Evolutionary conservation across 2,329 filamentous ascomycete species (phyloP).

Genomic region (Ilyonectria mors-panacis): DNA sequence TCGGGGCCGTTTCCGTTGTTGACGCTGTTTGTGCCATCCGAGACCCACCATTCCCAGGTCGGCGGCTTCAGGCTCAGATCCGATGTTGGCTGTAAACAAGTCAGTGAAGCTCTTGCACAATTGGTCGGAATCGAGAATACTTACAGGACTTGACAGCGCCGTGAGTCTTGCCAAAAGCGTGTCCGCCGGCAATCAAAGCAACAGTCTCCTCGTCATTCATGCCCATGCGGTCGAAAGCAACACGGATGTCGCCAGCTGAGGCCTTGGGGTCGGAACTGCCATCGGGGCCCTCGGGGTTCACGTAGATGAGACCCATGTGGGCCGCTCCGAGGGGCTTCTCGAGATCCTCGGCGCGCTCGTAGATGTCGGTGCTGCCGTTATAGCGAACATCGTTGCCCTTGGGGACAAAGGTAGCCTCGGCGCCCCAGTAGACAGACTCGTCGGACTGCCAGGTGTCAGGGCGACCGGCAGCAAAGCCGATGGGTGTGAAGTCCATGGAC

Average conservation of each 20-base stretch:
- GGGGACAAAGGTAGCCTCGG: conserved; percentile 78
- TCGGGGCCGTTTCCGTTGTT: conserved; percentile 78
- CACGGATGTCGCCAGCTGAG: conserved; percentile 79
- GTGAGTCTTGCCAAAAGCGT: conserved; percentile 87
- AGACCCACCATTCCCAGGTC: conserved; percentile 77
- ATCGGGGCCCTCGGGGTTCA: conserved; percentile 85
- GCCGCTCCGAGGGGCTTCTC: conserved; percentile 78
- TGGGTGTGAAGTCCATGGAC: conserved; percentile 81
- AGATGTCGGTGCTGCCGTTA: conserved; percentile 66
- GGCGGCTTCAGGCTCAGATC: conserved; percentile 77
- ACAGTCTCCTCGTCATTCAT: conserved; percentile 90
- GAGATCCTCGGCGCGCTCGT: conserved; percentile 70
- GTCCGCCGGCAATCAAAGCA: conserved; percentile 83
- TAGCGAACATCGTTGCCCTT: conserved; percentile 80
- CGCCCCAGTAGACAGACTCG: conserved; percentile 84
- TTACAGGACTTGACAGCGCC: conserved; percentile 73
- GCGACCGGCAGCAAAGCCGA: conserved; percentile 82
- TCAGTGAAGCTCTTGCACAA: background rate
- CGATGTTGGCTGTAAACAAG: conserved; percentile 64
- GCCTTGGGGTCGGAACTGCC: conserved; percentile 79
- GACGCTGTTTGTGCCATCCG: conserved; percentile 79
- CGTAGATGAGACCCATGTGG: conserved; percentile 83
- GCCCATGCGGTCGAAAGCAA: conserved; percentile 83
- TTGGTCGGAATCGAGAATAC: background rate
- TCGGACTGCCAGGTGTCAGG: conserved; percentile 82